These are phyloP conservation scores for Sphagnum contortum DNA, from an alignment of 225 moss, liverwort and hornwort species.

Conservation along the genomic window DNA sequence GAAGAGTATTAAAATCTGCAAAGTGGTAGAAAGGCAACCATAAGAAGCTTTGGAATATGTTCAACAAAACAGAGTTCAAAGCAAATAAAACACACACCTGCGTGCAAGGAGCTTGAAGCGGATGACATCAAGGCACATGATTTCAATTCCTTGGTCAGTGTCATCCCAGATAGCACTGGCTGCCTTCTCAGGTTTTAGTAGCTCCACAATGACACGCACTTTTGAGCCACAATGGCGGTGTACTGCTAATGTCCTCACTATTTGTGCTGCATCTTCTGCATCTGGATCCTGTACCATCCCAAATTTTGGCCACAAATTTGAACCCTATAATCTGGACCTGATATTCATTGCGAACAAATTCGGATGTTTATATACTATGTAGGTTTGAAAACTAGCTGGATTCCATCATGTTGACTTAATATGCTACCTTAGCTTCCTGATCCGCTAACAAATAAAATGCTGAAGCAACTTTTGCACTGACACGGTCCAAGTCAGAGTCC, in stretches of 20 bases:
- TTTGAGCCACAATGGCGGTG: slow-evolving; percentile 67
- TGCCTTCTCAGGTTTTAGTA: slow-evolving; percentile 81
- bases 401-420: too few species aligned
- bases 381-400: too few species aligned
- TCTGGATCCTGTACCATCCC: slow-evolving; percentile 53
- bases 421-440: slow-evolving; percentile 52
- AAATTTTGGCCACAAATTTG: not conserved
- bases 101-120: slow-evolving; percentile 89
- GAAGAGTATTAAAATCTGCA: too few species aligned
- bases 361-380: too few species aligned
- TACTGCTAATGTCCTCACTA: slow-evolving; percentile 81
- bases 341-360: too few species aligned
- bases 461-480: slow-evolving; percentile 83
- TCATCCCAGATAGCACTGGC: slow-evolving; percentile 97
- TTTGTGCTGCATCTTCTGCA: slow-evolving; percentile 88
- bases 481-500: slow-evolving; percentile 91
- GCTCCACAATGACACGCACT: slow-evolving; percentile 83
- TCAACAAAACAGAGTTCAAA: too few species aligned
- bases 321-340: too few species aligned
- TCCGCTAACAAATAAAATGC: slow-evolving; percentile 88
- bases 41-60: too few species aligned
- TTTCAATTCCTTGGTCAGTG: slow-evolving; percentile 73
- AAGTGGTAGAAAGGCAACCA: too few species aligned
- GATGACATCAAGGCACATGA: slow-evolving; percentile 82
- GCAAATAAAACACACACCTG: slow-evolving; percentile 29